phyloP scores from a whole-genome alignment of 2,329 filamentous ascomycete species.

The Ophiocordyceps camponoti-leonardi region DNA sequence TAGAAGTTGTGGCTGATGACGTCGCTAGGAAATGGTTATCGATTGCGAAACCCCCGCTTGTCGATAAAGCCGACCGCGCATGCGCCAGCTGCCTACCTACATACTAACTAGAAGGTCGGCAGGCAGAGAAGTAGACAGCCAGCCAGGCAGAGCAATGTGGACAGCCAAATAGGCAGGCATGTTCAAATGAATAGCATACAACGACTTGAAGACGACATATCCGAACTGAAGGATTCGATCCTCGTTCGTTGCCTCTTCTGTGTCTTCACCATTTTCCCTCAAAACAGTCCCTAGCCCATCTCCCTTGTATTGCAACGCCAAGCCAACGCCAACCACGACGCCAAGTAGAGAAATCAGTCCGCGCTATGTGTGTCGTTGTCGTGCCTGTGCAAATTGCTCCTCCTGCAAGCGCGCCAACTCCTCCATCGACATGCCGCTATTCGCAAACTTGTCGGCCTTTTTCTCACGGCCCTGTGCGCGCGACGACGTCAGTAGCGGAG shows the following conservation, averaged over 20 bases:
- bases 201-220: not conserved
- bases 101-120: no score
- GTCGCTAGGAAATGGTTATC: not conserved
- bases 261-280: not conserved
- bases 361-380: slow-evolving; percentile 15
- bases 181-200: not conserved
- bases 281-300: not conserved
- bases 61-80: not conserved
- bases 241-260: no score
- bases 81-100: no score
- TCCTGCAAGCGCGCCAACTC: slow-evolving; percentile 79
- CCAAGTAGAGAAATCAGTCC: slow-evolving; percentile 3
- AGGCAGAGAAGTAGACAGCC: no score
- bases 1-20: not conserved
- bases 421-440: slow-evolving; percentile 81
- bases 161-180: not conserved
- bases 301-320: slow-evolving; percentile 12
- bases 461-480: slow-evolving; percentile 65
- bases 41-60: not conserved
- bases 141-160: not conserved
- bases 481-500: not conserved
- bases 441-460: slow-evolving; percentile 92
- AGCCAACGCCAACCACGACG: slow-evolving; percentile 15
- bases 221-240: no score
- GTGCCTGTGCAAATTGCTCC: slow-evolving; percentile 71